Evolutionary conservation across 1,284 basidiomycete genomes (phyloP).

Genomic region (Vanrija sp.): DNA sequence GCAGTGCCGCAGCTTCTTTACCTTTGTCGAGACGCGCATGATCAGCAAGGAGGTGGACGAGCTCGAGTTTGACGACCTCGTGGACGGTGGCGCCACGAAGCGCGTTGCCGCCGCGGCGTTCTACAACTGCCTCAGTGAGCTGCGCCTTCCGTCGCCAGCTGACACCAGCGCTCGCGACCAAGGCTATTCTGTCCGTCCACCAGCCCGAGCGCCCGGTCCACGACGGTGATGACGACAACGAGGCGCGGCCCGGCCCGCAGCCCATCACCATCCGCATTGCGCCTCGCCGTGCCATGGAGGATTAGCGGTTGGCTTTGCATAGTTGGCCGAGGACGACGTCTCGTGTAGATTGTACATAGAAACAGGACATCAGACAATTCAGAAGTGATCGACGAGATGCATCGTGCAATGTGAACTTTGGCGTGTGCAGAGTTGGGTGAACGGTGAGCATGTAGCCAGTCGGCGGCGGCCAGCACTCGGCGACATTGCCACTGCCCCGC

Average conservation of each 20-base stretch:
- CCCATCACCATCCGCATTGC: constrained; percentile 25
- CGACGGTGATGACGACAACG: too few species aligned
- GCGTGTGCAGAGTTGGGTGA: too few species aligned
- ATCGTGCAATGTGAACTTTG: too few species aligned
- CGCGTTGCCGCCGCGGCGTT: constrained; percentile 35
- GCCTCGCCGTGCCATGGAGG: neutral
- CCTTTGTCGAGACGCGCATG: constrained; percentile 30
- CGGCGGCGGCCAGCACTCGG: too few species aligned
- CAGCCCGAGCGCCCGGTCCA: constrained; percentile 18
- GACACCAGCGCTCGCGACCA: constrained; percentile 37
- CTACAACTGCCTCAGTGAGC: constrained; percentile 42
- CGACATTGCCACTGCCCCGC: too few species aligned
- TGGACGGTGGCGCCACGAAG: constrained; percentile 11
- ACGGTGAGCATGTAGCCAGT: too few species aligned
- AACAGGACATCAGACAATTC: too few species aligned
- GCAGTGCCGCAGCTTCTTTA: constrained; percentile 39
- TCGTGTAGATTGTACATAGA: too few species aligned
- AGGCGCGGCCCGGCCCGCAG: neutral
- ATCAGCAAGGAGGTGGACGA: constrained; percentile 54
- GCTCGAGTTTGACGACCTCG: constrained; percentile 57
- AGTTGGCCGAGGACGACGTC: too few species aligned
- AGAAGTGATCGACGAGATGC: too few species aligned
- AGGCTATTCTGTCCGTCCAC: constrained; percentile 24
- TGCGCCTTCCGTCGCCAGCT: too few species aligned
- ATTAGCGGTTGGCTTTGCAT: too few species aligned